Percentiles rank a stretch among this genome's conserved stretches.
These are phyloP conservation scores for Arthrinium puccinioides DNA, from an alignment of 2,329 filamentous ascomycete species.

Conservation along the genomic window DNA sequence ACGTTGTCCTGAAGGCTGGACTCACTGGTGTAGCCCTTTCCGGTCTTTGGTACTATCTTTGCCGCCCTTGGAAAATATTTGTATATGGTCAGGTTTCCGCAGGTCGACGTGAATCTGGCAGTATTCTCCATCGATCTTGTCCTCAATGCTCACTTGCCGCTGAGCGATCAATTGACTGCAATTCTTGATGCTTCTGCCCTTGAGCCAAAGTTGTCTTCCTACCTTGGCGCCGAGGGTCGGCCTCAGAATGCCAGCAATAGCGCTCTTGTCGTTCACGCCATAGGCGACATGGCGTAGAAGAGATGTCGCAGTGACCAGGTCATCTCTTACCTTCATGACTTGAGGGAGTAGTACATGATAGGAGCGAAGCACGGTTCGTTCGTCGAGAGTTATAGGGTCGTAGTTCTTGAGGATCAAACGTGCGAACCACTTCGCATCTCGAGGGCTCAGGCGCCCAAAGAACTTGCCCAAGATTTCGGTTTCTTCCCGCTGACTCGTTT, in stretches of 20 bases:
- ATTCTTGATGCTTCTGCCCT: conserved; percentile 65
- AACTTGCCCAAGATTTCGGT: conserved; percentile 43
- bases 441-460: conserved; percentile 53
- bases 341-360: conserved; percentile 66
- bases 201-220: conserved; percentile 56
- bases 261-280: conserved; percentile 12
- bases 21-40: conserved; percentile 47
- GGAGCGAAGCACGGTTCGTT: conserved; percentile 42
- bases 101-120: conserved; percentile 81
- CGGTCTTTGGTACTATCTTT: conserved; percentile 79
- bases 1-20: background rate
- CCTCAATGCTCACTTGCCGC: conserved; percentile 63
- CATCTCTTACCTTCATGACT: conserved; percentile 62
- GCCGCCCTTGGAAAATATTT: conserved; percentile 87
- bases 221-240: conserved; percentile 56
- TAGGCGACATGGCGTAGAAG: conserved; percentile 36
- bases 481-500: conserved; percentile 22
- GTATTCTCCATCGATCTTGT: conserved; percentile 84
- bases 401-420: conserved; percentile 73
- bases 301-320: conserved; percentile 53
- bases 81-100: conserved; percentile 44
- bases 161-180: conserved; percentile 58
- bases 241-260: conserved; percentile 28
- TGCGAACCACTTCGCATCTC: conserved; percentile 82
- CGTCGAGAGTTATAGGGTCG: conserved; percentile 57